phyloP scores from a whole-genome alignment of 257 asterid species.

The Penstemon barbatus region DNA sequence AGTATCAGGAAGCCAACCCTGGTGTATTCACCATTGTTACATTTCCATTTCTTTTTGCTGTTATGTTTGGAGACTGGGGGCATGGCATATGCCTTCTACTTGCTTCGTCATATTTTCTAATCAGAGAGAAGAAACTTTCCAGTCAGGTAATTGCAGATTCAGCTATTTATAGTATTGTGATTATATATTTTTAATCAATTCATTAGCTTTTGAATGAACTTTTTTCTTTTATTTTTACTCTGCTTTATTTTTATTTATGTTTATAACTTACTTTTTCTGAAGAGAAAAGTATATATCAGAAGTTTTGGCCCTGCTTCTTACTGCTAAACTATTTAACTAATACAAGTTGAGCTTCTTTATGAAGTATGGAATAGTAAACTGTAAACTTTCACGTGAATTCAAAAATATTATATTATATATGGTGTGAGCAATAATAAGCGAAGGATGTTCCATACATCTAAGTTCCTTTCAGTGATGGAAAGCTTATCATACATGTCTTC shows the following conservation, averaged over 20 bases:
- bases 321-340: neutral
- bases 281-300: neutral
- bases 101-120: constrained; percentile 61
- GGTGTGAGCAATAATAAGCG: constrained; percentile 7
- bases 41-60: constrained; percentile 97
- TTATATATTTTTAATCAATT: neutral
- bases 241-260: constrained; percentile 4
- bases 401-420: neutral
- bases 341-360: constrained; percentile 9
- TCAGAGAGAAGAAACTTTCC: constrained; percentile 73
- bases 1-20: constrained; percentile 99
- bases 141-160: constrained; percentile 61
- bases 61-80: constrained; percentile 99
- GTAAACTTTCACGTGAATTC: neutral
- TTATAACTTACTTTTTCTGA: constrained; percentile 5
- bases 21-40: constrained; percentile 96
- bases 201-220: constrained; percentile 15
- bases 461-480: neutral
- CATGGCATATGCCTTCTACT: constrained; percentile 97
- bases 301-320: neutral
- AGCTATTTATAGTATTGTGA: neutral
- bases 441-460: constrained; percentile 13
- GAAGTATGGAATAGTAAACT: constrained; percentile 7
- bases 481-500: neutral
- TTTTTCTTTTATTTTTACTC: neutral